Conservation (phyloP, 23 red algal genomes). For the Rhodosorus marinus region DNA sequence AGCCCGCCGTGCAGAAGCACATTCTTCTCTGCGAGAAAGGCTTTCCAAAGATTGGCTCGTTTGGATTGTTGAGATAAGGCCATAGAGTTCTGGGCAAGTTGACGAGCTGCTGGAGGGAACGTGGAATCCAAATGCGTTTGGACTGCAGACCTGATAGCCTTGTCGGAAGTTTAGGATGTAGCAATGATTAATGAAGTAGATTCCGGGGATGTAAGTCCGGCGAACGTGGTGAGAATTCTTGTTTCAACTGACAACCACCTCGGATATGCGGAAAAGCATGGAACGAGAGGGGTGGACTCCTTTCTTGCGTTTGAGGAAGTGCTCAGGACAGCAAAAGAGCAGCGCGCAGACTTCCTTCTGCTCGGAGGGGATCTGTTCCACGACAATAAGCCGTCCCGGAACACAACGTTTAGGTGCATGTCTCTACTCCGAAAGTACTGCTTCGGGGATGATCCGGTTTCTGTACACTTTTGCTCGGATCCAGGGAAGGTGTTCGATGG, state of each 20-base stretch:
- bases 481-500: conserved; percentile 11
- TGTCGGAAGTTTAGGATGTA: too few species aligned
- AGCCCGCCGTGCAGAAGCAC: too few species aligned
- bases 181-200: too few species aligned
- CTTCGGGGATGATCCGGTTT: conserved; percentile 6
- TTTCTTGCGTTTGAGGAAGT: conserved; percentile 89
- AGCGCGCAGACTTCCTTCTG: conserved; percentile 57
- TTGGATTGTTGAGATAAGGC: too few species aligned
- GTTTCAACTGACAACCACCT: conserved; percentile 94
- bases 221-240: conserved; percentile 62
- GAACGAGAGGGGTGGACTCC: conserved; percentile 63
- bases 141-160: too few species aligned
- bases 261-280: conserved; percentile 74
- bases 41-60: too few species aligned
- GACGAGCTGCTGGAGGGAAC: too few species aligned
- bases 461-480: conserved; percentile 5
- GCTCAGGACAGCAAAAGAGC: conserved; percentile 25
- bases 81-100: too few species aligned
- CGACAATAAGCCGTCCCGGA: conserved; percentile 71
- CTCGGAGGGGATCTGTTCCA: conserved; percentile 92
- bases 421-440: conserved; percentile 18
- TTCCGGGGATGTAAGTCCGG: too few species aligned
- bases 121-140: too few species aligned
- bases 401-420: conserved; percentile 44
- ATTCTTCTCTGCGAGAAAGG: too few species aligned